Conservation (phyloP, 1,139 yeast species). For the Pneumocystis canis region DNA sequence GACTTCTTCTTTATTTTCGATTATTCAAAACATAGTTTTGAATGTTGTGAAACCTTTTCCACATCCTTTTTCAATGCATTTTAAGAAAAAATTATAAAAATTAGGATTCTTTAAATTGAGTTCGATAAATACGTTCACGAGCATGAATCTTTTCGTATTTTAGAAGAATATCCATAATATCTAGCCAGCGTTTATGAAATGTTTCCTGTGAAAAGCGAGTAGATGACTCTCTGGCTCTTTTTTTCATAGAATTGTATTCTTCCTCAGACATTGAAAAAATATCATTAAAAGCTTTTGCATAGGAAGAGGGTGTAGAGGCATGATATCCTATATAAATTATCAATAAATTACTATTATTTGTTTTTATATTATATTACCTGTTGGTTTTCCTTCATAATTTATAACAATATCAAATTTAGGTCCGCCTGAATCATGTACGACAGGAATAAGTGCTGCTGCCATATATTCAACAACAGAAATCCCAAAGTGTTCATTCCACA, state of each 20-base stretch:
- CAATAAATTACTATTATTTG: conserved; percentile 10
- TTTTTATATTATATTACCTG: conserved; percentile 8
- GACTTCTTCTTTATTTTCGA: neutral
- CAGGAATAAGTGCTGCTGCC: conserved; percentile 73
- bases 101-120: neutral
- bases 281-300: conserved; percentile 6
- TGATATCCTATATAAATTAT: conserved; percentile 23
- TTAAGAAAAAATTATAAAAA: neutral
- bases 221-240: neutral
- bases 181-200: neutral
- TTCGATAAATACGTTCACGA: conserved; percentile 1
- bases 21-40: neutral
- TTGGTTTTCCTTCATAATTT: conserved; percentile 32
- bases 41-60: neutral
- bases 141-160: neutral
- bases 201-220: neutral
- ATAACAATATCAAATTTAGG: conserved; percentile 76
- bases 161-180: neutral
- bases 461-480: conserved; percentile 91
- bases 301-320: conserved; percentile 10
- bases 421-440: conserved; percentile 91
- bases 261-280: conserved; percentile 5
- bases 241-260: neutral
- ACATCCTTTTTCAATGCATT: neutral
- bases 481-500: conserved; percentile 99